phyloP scores from a whole-genome alignment of 192 early-diverging fungal genomes.

The Rhizophlyctis rosea region DNA sequence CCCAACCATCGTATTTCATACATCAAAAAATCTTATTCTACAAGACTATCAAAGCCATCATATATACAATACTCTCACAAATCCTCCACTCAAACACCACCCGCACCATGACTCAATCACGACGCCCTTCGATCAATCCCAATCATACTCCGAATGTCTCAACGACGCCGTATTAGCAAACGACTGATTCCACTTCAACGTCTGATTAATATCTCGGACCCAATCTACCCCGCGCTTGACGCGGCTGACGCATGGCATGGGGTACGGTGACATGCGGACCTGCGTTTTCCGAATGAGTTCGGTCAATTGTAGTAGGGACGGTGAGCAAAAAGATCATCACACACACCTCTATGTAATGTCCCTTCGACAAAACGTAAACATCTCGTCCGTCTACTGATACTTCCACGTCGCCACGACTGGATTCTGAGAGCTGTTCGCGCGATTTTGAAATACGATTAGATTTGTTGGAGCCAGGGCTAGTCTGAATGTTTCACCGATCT shows the following conservation, averaged over 20 bases:
- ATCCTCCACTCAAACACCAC: no score
- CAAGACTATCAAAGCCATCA: no score
- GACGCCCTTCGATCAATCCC: no score
- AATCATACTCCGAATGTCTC: no score
- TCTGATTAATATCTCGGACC: conserved; percentile 79
- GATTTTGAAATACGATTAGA: background rate
- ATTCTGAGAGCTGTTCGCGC: conserved; percentile 10
- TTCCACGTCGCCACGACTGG: conserved; percentile 53
- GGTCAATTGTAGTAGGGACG: no score
- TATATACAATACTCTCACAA: no score
- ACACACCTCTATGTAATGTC: conserved; percentile 61
- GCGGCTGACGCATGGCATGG: conserved; percentile 74
- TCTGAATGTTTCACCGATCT: no score
- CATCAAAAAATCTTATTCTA: no score
- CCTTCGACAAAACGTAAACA: conserved; percentile 63
- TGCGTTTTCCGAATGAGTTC: conserved; percentile 18
- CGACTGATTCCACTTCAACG: conserved; percentile 83
- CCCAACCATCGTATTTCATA: no score
- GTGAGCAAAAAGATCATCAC: background rate
- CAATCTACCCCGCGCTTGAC: conserved; percentile 66
- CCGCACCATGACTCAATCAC: no score
- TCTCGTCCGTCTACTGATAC: conserved; percentile 78
- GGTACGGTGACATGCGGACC: conserved; percentile 66
- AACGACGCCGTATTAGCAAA: conserved; percentile 54
- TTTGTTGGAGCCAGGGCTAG: no score